A percentile compares a stretch with the other conserved stretches of the same genome.
Conservation (phyloP, 2,329 filamentous ascomycete genomes). For the Hypoxylon sp. region DNA sequence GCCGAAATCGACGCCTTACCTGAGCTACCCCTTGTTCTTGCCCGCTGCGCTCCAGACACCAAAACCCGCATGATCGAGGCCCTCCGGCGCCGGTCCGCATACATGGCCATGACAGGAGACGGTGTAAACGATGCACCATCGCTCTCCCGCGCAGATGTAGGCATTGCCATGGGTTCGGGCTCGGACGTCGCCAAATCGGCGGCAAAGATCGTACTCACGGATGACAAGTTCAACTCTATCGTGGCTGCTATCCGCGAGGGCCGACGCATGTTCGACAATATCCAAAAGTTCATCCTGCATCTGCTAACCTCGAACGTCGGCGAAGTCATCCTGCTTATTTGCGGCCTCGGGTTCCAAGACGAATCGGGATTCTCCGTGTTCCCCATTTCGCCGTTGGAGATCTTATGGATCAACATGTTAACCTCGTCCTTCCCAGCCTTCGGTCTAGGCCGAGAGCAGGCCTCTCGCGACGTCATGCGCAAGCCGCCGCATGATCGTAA, state of each 20-base stretch:
- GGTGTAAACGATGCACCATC: slow-evolving; percentile 89
- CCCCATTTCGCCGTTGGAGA: slow-evolving; percentile 84
- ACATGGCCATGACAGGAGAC: slow-evolving; percentile 88
- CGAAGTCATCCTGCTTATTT: slow-evolving; percentile 81
- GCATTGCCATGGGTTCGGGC: slow-evolving; percentile 90
- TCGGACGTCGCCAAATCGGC: slow-evolving; percentile 88
- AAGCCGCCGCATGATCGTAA: slow-evolving; percentile 77
- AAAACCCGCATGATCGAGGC: slow-evolving; percentile 94
- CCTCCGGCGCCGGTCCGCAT: slow-evolving; percentile 77
- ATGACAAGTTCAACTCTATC: slow-evolving; percentile 90
- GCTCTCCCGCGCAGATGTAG: slow-evolving; percentile 81
- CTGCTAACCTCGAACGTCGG: slow-evolving; percentile 83
- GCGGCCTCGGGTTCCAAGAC: slow-evolving; percentile 85
- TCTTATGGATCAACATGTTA: slow-evolving; percentile 95
- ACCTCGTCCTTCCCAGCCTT: slow-evolving; percentile 89
- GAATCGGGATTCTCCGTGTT: slow-evolving; percentile 77
- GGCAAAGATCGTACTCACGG: slow-evolving; percentile 81
- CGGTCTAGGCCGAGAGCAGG: slow-evolving; percentile 82
- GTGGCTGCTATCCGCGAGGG: slow-evolving; percentile 85
- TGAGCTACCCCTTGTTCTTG: slow-evolving; percentile 81
- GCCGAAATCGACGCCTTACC: slow-evolving; percentile 78
- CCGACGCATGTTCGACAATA: slow-evolving; percentile 86
- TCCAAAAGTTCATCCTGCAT: slow-evolving; percentile 87
- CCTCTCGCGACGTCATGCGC: slow-evolving; percentile 78
- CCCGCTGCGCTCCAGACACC: slow-evolving; percentile 83